These are phyloP conservation scores for Symbiodinium pilosum DNA, from an alignment of 73 alveolate species.

Conservation along the genomic window DNA sequence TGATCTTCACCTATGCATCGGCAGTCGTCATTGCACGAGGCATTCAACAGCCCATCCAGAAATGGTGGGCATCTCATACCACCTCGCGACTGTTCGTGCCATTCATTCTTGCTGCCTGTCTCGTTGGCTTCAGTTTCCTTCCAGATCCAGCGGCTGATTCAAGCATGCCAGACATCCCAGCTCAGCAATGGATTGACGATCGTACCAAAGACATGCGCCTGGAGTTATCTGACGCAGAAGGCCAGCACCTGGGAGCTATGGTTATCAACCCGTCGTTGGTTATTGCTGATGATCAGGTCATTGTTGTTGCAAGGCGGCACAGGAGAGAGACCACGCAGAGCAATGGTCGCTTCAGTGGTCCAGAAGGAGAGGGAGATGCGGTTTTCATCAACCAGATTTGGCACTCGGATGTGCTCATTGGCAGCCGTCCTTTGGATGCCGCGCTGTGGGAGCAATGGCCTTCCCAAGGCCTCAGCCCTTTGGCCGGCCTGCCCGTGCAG, in stretches of 20 bases:
- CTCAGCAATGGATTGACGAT: conserved; percentile 27
- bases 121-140: conserved; percentile 48
- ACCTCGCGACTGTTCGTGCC: conserved; percentile 47
- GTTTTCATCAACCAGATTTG: conserved; percentile 74
- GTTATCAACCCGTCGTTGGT: conserved; percentile 56
- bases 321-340: conserved; percentile 72
- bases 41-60: conserved; percentile 90
- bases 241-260: conserved; percentile 29
- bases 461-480: conserved; percentile 34
- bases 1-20: conserved; percentile 53
- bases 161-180: conserved; percentile 49
- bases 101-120: background rate
- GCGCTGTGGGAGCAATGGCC: background rate
- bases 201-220: conserved; percentile 55
- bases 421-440: conserved; percentile 2
- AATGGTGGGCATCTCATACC: conserved; percentile 89
- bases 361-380: conserved; percentile 60
- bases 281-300: background rate
- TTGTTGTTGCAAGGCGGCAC: conserved; percentile 69
- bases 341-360: conserved; percentile 57
- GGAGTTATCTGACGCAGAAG: conserved; percentile 30
- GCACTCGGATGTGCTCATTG: conserved; percentile 78
- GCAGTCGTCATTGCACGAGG: conserved; percentile 31
- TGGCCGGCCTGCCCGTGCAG: conserved; percentile 29
- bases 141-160: conserved; percentile 61